Evolutionary conservation across 2,329 filamentous ascomycete species (phyloP).

Genomic region (Penicillium sp.): DNA sequence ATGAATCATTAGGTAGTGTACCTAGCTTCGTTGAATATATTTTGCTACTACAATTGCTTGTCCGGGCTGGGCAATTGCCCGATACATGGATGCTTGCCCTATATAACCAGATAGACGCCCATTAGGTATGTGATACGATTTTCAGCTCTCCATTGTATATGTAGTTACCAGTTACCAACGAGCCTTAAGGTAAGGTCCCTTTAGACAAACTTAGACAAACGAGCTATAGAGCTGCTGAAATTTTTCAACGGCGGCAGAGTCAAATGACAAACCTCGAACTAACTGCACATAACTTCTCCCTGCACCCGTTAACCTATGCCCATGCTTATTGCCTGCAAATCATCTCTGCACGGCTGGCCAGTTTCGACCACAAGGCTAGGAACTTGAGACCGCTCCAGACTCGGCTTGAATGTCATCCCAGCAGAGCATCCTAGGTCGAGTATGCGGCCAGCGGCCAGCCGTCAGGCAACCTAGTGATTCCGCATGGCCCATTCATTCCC

Average conservation of each 20-base stretch:
- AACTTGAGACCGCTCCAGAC: conserved; percentile 9
- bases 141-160: no score
- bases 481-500: conserved; percentile 19
- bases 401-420: conserved; percentile 30
- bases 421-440: conserved; percentile 40
- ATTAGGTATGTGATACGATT: no score
- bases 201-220: no score
- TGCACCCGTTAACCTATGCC: neutral
- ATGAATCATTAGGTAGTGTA: no score
- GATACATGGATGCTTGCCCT: neutral
- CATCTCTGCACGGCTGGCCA: neutral
- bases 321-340: neutral
- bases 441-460: conserved; percentile 7
- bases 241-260: neutral
- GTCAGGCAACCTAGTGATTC: conserved; percentile 46
- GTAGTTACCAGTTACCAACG: no score
- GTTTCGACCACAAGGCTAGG: neutral
- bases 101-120: neutral
- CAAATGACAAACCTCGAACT: neutral
- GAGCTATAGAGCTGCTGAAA: neutral
- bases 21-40: no score
- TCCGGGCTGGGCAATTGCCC: neutral
- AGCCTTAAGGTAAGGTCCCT: no score
- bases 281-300: neutral
- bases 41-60: neutral